A percentile compares a stretch with the other conserved stretches of the same genome.
These are phyloP conservation scores for Phytophthora tubulina DNA, from an alignment of 352 stramenopile genomes.

Conservation along the genomic window DNA sequence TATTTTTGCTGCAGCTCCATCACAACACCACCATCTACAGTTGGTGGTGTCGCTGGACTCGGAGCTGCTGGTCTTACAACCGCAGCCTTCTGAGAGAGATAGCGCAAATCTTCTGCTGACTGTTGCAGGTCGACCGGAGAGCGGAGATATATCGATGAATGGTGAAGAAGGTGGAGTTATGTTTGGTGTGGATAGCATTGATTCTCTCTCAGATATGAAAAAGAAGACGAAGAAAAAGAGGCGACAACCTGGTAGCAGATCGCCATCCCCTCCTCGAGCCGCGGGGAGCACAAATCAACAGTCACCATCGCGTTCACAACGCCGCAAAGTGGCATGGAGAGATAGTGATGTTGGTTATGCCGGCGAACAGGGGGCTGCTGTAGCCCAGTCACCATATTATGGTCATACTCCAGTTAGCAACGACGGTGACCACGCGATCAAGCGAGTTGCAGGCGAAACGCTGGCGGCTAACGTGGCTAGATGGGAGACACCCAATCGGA, in stretches of 20 bases:
- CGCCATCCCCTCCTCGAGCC: conserved; percentile 22
- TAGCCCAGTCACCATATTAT: background rate
- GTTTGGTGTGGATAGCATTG: background rate
- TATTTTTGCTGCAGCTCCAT: conserved; percentile 28
- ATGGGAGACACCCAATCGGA: conserved; percentile 49
- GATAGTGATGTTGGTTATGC: conserved; percentile 1
- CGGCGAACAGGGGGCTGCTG: background rate
- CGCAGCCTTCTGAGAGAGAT: conserved; percentile 48
- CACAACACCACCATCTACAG: conserved; percentile 44
- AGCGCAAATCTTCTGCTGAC: conserved; percentile 67
- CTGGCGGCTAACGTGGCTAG: conserved; percentile 43
- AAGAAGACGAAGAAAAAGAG: conserved; percentile 37
- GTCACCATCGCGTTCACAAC: conserved; percentile 22
- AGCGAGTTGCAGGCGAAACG: background rate
- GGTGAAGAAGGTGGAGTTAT: conserved; percentile 3
- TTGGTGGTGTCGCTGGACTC: conserved; percentile 77
- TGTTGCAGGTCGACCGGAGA: conserved; percentile 55
- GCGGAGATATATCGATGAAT: conserved; percentile 17
- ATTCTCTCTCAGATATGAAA: conserved; percentile 2
- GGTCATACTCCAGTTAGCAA: background rate
- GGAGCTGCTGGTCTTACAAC: conserved; percentile 66
- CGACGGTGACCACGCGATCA: background rate
- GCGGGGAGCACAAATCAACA: conserved; percentile 30
- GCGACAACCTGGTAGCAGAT: background rate
- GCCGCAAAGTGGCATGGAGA: conserved; percentile 21